Evolutionary conservation across 768 basidiomycete genomes (phyloP).

Genomic region (Macrolepiota albuminosa): DNA sequence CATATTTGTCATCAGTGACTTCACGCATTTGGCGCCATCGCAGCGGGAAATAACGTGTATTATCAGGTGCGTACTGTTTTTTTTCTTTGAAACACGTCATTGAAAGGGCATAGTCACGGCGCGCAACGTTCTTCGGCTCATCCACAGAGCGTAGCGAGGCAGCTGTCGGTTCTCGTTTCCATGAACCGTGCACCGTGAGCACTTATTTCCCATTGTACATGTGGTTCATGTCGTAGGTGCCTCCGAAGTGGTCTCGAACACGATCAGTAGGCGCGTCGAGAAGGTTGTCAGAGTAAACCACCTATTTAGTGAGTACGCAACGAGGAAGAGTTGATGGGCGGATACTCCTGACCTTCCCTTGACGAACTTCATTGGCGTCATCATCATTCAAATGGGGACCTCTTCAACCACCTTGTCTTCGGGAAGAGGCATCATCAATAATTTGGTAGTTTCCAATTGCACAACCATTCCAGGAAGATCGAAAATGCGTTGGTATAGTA

Average conservation of each 20-base stretch:
- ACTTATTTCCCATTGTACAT: background rate
- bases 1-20: slow-evolving; percentile 60
- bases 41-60: slow-evolving; percentile 55
- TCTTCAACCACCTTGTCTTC: too few species aligned
- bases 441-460: background rate
- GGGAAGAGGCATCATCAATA: background rate
- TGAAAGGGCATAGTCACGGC: slow-evolving; percentile 48
- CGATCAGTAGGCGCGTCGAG: background rate
- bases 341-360: background rate
- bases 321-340: too few species aligned
- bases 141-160: too few species aligned
- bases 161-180: background rate
- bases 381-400: too few species aligned
- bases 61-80: slow-evolving; percentile 32
- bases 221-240: slow-evolving; percentile 5
- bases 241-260: background rate
- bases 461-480: background rate
- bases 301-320: background rate
- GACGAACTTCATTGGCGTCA: background rate
- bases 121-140: too few species aligned
- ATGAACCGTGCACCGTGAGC: background rate
- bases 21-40: slow-evolving; percentile 58
- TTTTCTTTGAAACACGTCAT: too few species aligned
- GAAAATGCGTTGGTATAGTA: too few species aligned
- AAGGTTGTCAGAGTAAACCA: background rate